phyloP scores from a whole-genome alignment of 2,329 filamentous ascomycete species.

The Xylariaceae sp. region DNA sequence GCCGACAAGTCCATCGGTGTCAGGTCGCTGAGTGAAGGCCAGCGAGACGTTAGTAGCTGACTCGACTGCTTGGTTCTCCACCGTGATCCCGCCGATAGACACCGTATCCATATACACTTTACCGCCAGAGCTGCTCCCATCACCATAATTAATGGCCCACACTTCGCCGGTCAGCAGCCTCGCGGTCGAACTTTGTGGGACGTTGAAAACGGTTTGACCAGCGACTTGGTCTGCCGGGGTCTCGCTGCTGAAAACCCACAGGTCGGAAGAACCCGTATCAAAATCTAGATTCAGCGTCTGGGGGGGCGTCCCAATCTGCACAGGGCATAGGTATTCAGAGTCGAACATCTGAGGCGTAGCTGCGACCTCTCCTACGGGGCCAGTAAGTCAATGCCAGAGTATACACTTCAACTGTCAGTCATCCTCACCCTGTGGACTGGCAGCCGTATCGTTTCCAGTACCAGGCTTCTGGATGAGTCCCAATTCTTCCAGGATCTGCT shows the following conservation, averaged over 20 bases:
- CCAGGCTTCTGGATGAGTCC: constrained; percentile 36
- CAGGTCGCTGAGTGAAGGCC: constrained; percentile 45
- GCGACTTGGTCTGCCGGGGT: constrained; percentile 41
- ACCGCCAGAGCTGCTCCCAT: constrained; percentile 49
- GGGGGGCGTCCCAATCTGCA: constrained; percentile 47
- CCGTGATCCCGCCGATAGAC: constrained; percentile 48
- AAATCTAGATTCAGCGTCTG: constrained; percentile 52
- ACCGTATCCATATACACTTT: constrained; percentile 52
- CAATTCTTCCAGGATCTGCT: constrained; percentile 43
- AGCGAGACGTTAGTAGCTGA: constrained; percentile 48
- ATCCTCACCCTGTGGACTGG: constrained; percentile 21
- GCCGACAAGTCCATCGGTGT: constrained; percentile 51
- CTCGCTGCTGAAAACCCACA: constrained; percentile 54
- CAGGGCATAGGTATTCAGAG: constrained; percentile 42
- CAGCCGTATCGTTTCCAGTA: constrained; percentile 13
- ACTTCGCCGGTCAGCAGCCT: constrained; percentile 44
- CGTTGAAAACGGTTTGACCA: constrained; percentile 49
- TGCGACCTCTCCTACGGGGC: constrained; percentile 36
- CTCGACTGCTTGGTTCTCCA: constrained; percentile 50
- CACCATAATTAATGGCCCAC: constrained; percentile 52
- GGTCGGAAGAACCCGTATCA: constrained; percentile 54
- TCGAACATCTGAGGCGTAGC: constrained; percentile 41
- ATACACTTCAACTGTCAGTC: neutral
- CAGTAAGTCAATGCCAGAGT: constrained; percentile 19
- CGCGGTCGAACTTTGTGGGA: constrained; percentile 47